Base-by-base conservation (phyloP, 441 rosid species). In the Sinapis alba region DNA sequence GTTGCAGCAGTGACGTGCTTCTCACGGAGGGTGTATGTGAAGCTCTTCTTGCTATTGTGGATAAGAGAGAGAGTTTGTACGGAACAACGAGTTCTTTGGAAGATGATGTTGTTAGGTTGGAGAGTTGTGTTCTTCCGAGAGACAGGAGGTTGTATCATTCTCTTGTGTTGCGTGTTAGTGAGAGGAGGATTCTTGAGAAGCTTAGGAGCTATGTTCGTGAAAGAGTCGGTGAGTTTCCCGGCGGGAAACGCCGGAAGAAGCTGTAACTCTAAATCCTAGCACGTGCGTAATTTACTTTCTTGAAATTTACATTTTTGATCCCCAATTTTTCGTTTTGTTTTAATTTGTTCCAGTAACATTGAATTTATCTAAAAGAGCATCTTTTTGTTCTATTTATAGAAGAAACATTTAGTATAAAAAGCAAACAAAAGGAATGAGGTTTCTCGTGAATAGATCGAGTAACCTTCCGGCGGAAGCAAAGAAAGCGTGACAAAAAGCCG, bases 81-180 rank as follows among this genome's bases (percentile, higher is more conserved):
- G 87, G 90, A 68, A 59, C 74, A 30, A 6, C 5, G 34, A 78
- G 64, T n/a, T 76, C 84, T 4, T 66, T 85, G 58, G 71, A 80
- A n/a, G 86, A 90, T 62, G 98, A 91, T 69, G 59, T 82, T 6
- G 86, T 66, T 79, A 78, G 84, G 13, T 23, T 86, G 36, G 62
- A 80, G 54, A 65, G 67, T 68, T 86, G 92, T 67, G 64, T 87
- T 72, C 67, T 75, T 45, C 24, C 59, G n/a, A 72, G 56, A 59
- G 93, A 90, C 54, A 75, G 93, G 72, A 94, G 90, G 83, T 19
- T 85, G 50, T 85, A 86, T 76, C 91, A 92, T 79, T 88, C 97
- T 12, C 64, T 85, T 50, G 70, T 79, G 65, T 70, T 92, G 77
- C 90, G 94, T 15, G 78, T 82, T 38, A 82, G 97, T 57, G 99